Evolutionary conservation across 2,329 filamentous ascomycete species (phyloP).

Genomic region (Ophiostoma tasmaniense): DNA sequence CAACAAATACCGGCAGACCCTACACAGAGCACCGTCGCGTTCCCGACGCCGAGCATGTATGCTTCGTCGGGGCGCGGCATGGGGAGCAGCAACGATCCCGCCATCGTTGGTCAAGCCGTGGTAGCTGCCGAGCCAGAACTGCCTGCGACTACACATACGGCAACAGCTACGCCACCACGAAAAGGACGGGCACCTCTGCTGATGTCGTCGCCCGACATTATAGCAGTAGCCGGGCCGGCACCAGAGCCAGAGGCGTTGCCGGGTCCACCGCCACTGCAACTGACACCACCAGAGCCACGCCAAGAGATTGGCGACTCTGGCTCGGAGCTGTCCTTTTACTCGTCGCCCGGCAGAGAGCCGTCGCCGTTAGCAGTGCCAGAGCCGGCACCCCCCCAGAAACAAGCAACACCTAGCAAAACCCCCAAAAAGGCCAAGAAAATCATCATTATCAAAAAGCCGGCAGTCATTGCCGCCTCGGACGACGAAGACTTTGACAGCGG

Average conservation of each 20-base stretch:
- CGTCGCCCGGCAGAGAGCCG: neutral
- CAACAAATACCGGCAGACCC: conserved; percentile 24
- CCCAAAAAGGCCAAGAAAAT: conserved; percentile 23
- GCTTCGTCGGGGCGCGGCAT: conserved; percentile 19
- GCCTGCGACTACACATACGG: neutral
- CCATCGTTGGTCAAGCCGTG: neutral
- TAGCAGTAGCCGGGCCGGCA: neutral
- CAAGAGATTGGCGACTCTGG: neutral
- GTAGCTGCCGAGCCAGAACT: neutral
- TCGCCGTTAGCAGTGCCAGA: no score
- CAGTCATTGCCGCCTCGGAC: conserved; percentile 5
- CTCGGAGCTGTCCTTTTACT: conserved; percentile 1
- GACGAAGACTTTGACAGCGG: conserved; percentile 2
- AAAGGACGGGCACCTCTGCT: neutral
- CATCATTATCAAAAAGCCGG: neutral
- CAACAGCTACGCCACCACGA: neutral
- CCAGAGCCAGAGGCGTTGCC: no score
- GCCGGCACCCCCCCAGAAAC: neutral
- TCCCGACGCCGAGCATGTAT: conserved; percentile 30
- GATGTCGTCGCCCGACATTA: neutral
- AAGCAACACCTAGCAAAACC: neutral
- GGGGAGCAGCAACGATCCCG: neutral
- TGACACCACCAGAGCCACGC: neutral
- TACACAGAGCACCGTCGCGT: conserved; percentile 28
- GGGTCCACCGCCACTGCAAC: no score